Percentiles rank a stretch among this genome's conserved stretches.
phyloP scores from a whole-genome alignment of 192 early-diverging fungal genomes.

The Cetraspora pellucida region DNA sequence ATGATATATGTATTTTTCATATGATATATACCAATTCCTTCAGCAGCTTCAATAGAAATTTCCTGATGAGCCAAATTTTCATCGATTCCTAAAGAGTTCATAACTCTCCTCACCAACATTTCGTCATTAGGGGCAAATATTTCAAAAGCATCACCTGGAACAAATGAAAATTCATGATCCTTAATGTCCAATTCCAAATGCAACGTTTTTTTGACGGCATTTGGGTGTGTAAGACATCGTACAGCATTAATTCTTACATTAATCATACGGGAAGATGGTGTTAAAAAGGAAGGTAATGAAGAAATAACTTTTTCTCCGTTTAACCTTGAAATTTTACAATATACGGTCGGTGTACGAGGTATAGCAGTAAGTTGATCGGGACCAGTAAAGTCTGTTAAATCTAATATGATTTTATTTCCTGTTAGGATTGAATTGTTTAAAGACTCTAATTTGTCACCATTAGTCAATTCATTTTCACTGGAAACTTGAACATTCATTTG shows the following conservation, averaged over 20 bases:
- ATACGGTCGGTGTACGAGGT: conserved; percentile 54
- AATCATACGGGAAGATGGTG: conserved; percentile 50
- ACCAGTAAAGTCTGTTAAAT: conserved; percentile 50
- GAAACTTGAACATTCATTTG: not conserved
- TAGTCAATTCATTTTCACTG: not conserved
- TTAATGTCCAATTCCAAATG: conserved; percentile 58
- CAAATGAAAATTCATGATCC: conserved; percentile 47
- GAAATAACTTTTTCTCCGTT: conserved; percentile 2
- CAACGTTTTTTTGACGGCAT: conserved; percentile 76
- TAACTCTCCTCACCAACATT: conserved; percentile 64
- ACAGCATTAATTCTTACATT: conserved; percentile 56
- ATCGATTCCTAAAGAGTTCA: conserved; percentile 60
- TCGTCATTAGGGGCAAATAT: conserved; percentile 85
- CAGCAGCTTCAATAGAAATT: not conserved
- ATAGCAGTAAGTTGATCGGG: conserved; percentile 59
- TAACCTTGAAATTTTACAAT: conserved; percentile 45
- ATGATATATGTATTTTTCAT: no score
- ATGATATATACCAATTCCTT: conserved; percentile 17
- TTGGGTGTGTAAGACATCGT: conserved; percentile 61
- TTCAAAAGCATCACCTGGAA: conserved; percentile 86
- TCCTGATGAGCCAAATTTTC: conserved; percentile 42
- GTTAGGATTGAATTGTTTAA: no score
- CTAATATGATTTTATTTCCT: conserved; percentile 45
- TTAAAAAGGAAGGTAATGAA: conserved; percentile 47
- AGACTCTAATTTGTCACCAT: not conserved